Evolutionary conservation across 306 rosid genomes (phyloP), one percentile per base, ranked within the genome.

Genomic region (Glycine soja): DNA sequence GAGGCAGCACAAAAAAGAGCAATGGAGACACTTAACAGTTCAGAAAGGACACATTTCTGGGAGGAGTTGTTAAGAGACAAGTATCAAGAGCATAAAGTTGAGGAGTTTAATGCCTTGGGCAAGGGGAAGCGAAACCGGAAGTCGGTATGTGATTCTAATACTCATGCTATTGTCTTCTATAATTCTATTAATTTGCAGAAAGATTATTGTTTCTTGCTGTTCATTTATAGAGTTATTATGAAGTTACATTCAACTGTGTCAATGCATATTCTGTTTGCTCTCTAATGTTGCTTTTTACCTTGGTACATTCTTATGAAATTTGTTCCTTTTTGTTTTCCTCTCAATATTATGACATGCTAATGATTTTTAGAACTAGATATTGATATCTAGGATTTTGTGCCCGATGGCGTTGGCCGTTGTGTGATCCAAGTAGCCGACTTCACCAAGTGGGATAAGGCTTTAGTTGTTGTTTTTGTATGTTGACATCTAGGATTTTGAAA

Each of bases 71-170:
- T 95, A 71, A 88, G 63, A 86, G 99, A 95, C 85, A 90, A 45
- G 84, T 95, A 87, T 79, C 92, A 93, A 88, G 99, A 83, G 84
- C 97, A 93, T 80, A 93, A 95, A 86, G 84, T 88, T 80, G 99
- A 93, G 86, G 99, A 95, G 86, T 90, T 88, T 70, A 95, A 83
- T 74, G 76, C 99, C 74, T 85, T 95, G 86, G 99, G 99, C 53
- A 95, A 95, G 84, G 98, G 99, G 80, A 95, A 93, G 88, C 88
- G 99, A 82, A 90, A 93, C 83, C 98, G 99, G 16, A 93, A 93
- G 87, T 87, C 87, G 99, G 99, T 95, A 81, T 83, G 74, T 73
- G 56, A 64, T 52, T 54, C n/a, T 74, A 48, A 54, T 30, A 32
- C 72, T 75, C 12, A 30, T 79, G 57, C 13, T 18, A 78, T 30